Base-by-base conservation (phyloP, 202 grass and related monocot genomes). In the Carex sylvatica region DNA sequence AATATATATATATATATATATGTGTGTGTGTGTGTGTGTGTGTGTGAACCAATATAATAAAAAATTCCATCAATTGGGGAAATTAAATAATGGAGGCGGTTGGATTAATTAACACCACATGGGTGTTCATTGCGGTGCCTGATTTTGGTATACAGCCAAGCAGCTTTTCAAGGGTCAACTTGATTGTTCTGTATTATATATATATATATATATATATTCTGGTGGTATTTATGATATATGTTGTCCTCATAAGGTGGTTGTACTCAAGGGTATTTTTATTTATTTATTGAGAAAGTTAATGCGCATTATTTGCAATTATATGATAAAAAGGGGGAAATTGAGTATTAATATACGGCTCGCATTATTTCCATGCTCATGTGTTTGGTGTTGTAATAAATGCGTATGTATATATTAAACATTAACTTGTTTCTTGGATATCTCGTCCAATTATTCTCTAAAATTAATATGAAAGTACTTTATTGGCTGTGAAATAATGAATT, bases 1-100 rank as follows among this genome's bases (percentile, higher is more conserved):
- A 28, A 28, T 28, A 28, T n/a, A 28, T 28, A 28, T 28, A 28
- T 28, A 28, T 28, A 28, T n/a, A n/a, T n/a, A n/a, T n/a, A n/a
- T n/a, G n/a, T n/a, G n/a, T n/a, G n/a, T n/a, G n/a, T n/a, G n/a
- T n/a, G n/a, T n/a, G n/a, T n/a, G n/a, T n/a, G n/a, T n/a, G n/a
- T n/a, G n/a, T 28, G 0, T 35, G 23, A 74, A 1, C 2, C 1
- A 54, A 53, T 74, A 4, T 54, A 65, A 33, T 18, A 74, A 74
- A 8, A 8, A 40, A 49, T 71, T 33, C 71, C 71, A 74, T 74
- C 22, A 54, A 54, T 31, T 54, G 9, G 12, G 47, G 23, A 74
- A 74, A 74, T 53, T 31, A 54, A 74, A 74, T 53, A 31, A 54
- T 54, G 70, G 46, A 74, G 44, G 70, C 12, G n/a, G 36, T 13